These are phyloP conservation scores for Simplicillium aogashimaense DNA, from an alignment of 2,329 filamentous ascomycete species.

Conservation along the genomic window DNA sequence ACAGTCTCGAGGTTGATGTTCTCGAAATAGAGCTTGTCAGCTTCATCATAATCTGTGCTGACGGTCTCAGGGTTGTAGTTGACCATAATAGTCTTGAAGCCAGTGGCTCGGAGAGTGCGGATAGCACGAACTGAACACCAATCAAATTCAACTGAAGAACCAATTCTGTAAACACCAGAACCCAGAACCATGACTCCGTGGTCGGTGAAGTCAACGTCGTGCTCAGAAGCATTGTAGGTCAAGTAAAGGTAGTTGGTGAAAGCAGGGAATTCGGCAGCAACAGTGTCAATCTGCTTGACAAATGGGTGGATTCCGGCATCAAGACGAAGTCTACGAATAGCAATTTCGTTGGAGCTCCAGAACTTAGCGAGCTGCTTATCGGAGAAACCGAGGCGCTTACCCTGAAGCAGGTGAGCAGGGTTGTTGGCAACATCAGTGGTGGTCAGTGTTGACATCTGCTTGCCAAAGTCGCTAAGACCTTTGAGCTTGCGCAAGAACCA, in stretches of 20 bases:
- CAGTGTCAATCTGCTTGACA: slow-evolving; percentile 98
- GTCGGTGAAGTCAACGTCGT: slow-evolving; percentile 77
- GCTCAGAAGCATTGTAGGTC: slow-evolving; percentile 85
- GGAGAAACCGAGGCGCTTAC: slow-evolving; percentile 90
- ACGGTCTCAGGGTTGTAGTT: slow-evolving; percentile 92
- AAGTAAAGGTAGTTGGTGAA: slow-evolving; percentile 94
- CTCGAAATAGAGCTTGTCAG: slow-evolving; percentile 91
- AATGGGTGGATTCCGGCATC: slow-evolving; percentile 79
- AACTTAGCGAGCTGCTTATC: slow-evolving; percentile 91
- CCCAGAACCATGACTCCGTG: slow-evolving; percentile 93
- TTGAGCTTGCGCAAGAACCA: slow-evolving; percentile 95
- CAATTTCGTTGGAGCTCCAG: slow-evolving; percentile 88
- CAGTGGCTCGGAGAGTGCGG: slow-evolving; percentile 73
- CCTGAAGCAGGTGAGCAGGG: slow-evolving; percentile 60
- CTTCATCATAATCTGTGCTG: slow-evolving; percentile 85
- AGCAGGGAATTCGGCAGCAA: slow-evolving; percentile 91
- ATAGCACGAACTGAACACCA: slow-evolving; percentile 97
- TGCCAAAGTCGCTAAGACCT: slow-evolving; percentile 80
- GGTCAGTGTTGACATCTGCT: slow-evolving; percentile 59
- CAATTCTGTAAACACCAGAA: slow-evolving; percentile 93
- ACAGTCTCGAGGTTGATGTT: slow-evolving; percentile 87
- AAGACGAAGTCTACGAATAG: slow-evolving; percentile 73
- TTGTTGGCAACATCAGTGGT: slow-evolving; percentile 55
- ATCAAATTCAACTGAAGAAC: slow-evolving; percentile 96
- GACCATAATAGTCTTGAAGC: slow-evolving; percentile 93